Evolutionary conservation across 179 eudicot species (phyloP).

Genomic region (Beta lomatogona): DNA sequence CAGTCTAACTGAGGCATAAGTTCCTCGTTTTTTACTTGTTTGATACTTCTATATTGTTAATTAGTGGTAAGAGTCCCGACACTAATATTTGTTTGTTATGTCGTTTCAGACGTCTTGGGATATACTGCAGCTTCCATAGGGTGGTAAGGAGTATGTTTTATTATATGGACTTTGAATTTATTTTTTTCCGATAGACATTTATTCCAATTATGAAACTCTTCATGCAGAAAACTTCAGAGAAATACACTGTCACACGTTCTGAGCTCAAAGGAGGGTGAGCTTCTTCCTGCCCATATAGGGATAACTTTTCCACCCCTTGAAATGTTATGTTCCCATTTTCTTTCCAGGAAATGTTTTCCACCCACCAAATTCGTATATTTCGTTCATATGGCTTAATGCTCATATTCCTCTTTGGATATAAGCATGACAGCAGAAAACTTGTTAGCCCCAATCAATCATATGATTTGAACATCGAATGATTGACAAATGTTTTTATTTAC

Average conservation of each 20-base stretch:
- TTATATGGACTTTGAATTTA: neutral
- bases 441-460: neutral
- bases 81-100: slow-evolving; percentile 12
- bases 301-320: too few species aligned
- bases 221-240: slow-evolving; percentile 67
- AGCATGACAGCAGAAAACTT: neutral
- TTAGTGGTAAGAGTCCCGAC: neutral
- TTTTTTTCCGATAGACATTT: neutral
- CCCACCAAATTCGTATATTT: too few species aligned
- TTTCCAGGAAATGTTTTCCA: too few species aligned
- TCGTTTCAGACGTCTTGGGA: slow-evolving; percentile 68
- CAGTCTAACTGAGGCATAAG: neutral
- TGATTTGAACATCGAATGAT: neutral
- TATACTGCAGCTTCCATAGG: slow-evolving; percentile 78
- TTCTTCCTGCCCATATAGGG: neutral
- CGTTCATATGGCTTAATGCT: neutral
- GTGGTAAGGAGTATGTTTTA: slow-evolving; percentile 44
- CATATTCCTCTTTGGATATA: neutral
- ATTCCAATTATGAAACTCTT: slow-evolving; percentile 1
- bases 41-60: neutral
- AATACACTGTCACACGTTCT: slow-evolving; percentile 64
- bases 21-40: neutral
- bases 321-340: too few species aligned
- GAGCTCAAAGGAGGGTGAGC: slow-evolving; percentile 97
- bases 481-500: too few species aligned